Base-by-base conservation (phyloP, 1,284 basidiomycete species). In the Pseudozyma flocculosa region DNA sequence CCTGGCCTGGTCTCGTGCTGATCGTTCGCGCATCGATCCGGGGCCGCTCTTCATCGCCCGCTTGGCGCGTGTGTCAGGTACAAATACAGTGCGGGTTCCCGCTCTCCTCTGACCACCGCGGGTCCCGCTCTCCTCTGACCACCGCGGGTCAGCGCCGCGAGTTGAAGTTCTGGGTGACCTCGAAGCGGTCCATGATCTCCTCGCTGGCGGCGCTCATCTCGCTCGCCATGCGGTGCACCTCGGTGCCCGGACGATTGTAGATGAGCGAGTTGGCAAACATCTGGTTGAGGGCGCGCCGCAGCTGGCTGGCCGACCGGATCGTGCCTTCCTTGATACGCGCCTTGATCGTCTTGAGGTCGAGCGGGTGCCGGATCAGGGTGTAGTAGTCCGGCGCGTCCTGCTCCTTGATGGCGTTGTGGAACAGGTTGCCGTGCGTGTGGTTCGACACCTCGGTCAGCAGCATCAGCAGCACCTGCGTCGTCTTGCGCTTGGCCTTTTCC, bases 191-290 rank as follows among this genome's bases (percentile, higher is more conserved):
- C 15, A 70, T 56, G 45, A 73, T 64, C 50, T 69, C 61, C 39
- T 76, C 71, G 21, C 65, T 58, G 17, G 72, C 69, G 4, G 54
- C 52, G 9, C 61, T 50, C 74, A 76, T 76, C 58, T 76, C 74
- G 26, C 48, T 63, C 21, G 74, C 74, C 73, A 76, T 75, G 32
- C 68, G 48, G 36, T 71, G 60, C 40, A 76, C 72, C 49, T 75
- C 73, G 13, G 72, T 72, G 8, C 70, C 73, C 11, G 71, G 70
- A 4, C 65, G 43, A 40, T 75, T 75, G 48, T 76, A 76, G 26
- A 76, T 73, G 34, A 75, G 54, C 15, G 56, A 52, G 47, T 76
- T 76, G 21, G 74, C 73, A 52, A 74, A 76, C 72, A 76, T 74
- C 21, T 68, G 61, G 15, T 45, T 58, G 29, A 76, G 46, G 1